Conservation (phyloP, 495 filamentous ascomycete species). For the Xylaria scruposa region DNA sequence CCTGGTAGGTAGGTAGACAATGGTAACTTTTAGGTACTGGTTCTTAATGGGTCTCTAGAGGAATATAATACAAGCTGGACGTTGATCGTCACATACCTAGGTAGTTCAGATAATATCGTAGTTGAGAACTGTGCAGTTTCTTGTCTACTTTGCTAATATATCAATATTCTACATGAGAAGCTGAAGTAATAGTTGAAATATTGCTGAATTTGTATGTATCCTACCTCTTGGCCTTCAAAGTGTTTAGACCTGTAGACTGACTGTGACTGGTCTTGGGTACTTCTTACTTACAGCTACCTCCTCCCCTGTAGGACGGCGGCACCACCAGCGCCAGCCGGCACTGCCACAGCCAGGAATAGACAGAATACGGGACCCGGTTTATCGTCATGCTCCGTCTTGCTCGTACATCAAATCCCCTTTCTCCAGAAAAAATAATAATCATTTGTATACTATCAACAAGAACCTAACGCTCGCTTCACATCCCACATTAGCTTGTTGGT, state of each 20-base stretch:
- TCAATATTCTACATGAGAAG: not conserved
- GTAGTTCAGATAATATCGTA: not conserved
- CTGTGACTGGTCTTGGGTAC: not conserved
- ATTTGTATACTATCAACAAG: constrained; percentile 10
- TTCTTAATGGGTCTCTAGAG: too few species aligned
- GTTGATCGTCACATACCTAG: not conserved
- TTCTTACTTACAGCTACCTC: not conserved
- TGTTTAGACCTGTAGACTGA: too few species aligned
- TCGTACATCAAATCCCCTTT: constrained; percentile 21
- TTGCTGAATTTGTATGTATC: not conserved
- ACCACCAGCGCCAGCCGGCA: constrained; percentile 14
- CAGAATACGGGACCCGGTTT: constrained; percentile 19
- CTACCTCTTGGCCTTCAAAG: too few species aligned
- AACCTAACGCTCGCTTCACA: constrained; percentile 13
- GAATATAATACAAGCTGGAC: not conserved
- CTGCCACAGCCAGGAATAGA: constrained; percentile 28
- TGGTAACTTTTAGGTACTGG: not conserved
- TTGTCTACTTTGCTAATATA: not conserved
- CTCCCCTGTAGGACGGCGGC: not conserved
- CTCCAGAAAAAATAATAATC: constrained; percentile 5
- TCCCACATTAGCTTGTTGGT: not conserved
- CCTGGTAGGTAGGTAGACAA: not conserved
- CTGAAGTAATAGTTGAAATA: not conserved
- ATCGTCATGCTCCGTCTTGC: constrained; percentile 25
- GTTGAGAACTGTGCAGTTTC: not conserved